Evolutionary conservation across 2,329 filamentous ascomycete species (phyloP).

Genomic region (Fusarium nanum): DNA sequence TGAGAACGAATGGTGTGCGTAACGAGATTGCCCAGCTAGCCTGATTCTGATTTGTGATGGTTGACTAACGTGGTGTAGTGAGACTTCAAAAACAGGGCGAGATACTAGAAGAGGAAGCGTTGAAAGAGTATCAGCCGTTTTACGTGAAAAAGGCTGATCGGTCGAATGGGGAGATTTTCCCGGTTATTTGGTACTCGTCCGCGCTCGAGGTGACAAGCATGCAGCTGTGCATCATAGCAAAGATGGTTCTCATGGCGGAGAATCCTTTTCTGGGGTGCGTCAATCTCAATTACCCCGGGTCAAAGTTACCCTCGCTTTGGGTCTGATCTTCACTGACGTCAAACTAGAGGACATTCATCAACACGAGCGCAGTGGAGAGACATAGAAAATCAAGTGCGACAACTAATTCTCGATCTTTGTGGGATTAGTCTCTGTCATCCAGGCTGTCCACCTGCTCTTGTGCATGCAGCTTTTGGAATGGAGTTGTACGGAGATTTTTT

Average conservation of each 20-base stretch:
- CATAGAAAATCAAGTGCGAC: constrained; percentile 54
- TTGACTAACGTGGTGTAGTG: constrained; percentile 35
- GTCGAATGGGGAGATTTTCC: constrained; percentile 55
- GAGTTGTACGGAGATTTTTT: constrained; percentile 58
- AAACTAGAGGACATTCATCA: constrained; percentile 41
- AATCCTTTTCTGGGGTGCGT: constrained; percentile 53
- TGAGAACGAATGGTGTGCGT: constrained; percentile 54
- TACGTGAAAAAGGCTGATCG: constrained; percentile 51
- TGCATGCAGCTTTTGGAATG: constrained; percentile 55
- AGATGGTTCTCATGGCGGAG: constrained; percentile 55
- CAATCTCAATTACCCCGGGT: not conserved
- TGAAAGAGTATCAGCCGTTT: constrained; percentile 51
- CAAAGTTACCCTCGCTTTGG: not conserved
- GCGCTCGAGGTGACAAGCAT: constrained; percentile 56
- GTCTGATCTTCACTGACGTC: constrained; percentile 15
- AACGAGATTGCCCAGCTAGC: not conserved
- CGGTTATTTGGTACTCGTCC: constrained; percentile 55
- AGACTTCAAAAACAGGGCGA: constrained; percentile 53
- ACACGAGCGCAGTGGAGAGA: constrained; percentile 50
- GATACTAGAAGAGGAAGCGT: constrained; percentile 50
- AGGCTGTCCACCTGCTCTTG: constrained; percentile 52
- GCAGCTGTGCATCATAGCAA: constrained; percentile 55
- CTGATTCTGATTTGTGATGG: too few species aligned
- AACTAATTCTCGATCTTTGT: constrained; percentile 54
- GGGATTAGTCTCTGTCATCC: constrained; percentile 56